Base-by-base conservation (phyloP, 306 rosid genomes). In the Vicia villosa region DNA sequence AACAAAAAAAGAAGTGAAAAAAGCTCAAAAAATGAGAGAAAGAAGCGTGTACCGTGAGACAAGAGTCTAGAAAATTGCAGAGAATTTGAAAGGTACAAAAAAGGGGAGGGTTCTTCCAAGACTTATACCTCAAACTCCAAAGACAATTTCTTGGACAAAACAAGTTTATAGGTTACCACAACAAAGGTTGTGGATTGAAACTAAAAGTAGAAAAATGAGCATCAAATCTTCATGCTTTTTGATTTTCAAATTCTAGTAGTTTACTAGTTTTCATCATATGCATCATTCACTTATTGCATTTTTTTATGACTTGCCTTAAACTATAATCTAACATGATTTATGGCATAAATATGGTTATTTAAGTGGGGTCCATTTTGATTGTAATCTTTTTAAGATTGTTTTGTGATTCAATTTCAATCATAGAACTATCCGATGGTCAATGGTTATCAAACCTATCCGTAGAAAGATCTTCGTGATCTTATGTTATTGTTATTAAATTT, bases 21-120 rank as follows among this genome's bases (percentile, higher is more conserved):
- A 70, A 73, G 89, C 83, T 54, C 77, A 75, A 75, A 65, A 21
- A 32, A 67, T 77, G 15, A 79, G 81, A 70, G 70, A 54, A 30
- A 77, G 59, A 59, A 73, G 81, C 54, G 60, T 41, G 82, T 76
- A 84, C 83, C 86, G 8, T 69, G 77, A 26, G 77, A 62, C 85
- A 85, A 83, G 77, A 62, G 77, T 74, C 66, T 78, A 65, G 87
- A 70, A 81, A 79, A 43, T 57, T 62, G 74, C 26, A 55, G 73
- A 66, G 61, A 70, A 70, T 52, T 81, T 83, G 72, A 73, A 70
- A 66, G 75, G 46, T 65, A 66, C 68, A 56, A 72, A 69, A 51
- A 13, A 55, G 43, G 38, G 66, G 80, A 56, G 82, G 79, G 66
- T 79, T 64, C 59, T 75, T 74, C 71, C 68, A 68, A 79, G 69